Evolutionary conservation across 108 stramenopile genomes (phyloP).

Genomic region (Nitzschia sp.): DNA sequence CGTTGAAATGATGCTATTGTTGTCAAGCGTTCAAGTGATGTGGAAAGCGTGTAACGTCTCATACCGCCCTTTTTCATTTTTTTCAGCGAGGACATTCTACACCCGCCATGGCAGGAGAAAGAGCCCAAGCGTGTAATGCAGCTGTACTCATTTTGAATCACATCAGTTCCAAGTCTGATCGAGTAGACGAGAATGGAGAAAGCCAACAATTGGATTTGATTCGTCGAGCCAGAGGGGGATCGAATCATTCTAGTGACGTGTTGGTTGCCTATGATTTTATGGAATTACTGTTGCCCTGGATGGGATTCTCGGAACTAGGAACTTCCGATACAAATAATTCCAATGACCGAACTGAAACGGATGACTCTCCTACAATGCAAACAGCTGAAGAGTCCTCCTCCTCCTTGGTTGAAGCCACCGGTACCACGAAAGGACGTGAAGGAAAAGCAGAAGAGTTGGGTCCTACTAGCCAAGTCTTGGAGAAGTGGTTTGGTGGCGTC

Average conservation of each 20-base stretch:
- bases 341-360: neutral
- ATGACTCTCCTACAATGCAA: too few relatives aligned
- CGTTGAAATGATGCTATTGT: too few relatives aligned
- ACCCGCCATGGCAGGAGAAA: conserved; percentile 71
- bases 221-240: conserved; percentile 45
- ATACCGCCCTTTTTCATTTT: neutral
- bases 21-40: neutral
- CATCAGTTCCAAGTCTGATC: conserved; percentile 47
- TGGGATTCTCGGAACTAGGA: conserved; percentile 39
- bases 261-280: conserved; percentile 71
- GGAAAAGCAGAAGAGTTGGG: neutral
- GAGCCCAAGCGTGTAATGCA: conserved; percentile 50
- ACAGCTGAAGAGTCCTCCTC: neutral
- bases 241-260: conserved; percentile 39
- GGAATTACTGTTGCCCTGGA: conserved; percentile 68
- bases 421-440: neutral
- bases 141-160: conserved; percentile 73
- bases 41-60: too few relatives aligned
- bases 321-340: neutral
- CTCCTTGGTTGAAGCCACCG: neutral
- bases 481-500: conserved; percentile 12
- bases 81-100: conserved; percentile 68
- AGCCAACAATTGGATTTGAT: conserved; percentile 32
- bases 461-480: conserved; percentile 7
- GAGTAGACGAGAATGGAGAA: neutral